Conservation (phyloP, 148 eudicot species). For the Rhododendron vialii region DNA sequence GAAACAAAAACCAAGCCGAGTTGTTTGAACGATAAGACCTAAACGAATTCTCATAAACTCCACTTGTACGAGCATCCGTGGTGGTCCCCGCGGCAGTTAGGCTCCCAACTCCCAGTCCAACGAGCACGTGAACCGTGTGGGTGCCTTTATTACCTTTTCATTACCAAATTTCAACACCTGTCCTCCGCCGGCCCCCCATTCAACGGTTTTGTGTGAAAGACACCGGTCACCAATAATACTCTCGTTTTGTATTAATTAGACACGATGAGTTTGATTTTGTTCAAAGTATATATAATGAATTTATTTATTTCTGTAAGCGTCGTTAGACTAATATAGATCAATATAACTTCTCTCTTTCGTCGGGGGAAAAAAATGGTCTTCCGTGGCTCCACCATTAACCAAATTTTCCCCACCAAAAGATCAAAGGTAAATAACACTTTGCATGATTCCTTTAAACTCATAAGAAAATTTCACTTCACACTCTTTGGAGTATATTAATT, state of each 20-base stretch:
- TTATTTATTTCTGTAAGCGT: no score
- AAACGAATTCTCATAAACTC: not conserved
- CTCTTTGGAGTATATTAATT: not conserved
- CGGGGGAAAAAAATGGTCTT: no score
- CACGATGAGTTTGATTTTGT: no score
- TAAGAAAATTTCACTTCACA: not conserved
- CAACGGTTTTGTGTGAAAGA: no score
- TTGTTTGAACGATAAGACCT: not conserved
- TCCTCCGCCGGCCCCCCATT: not conserved
- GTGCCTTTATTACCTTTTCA: not conserved
- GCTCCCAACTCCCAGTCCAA: not conserved
- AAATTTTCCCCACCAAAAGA: no score
- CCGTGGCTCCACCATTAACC: no score
- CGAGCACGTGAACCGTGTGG: constrained; percentile 9
- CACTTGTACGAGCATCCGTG: not conserved
- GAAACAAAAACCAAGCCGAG: not conserved
- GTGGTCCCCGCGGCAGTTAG: not conserved
- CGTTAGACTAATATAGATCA: no score
- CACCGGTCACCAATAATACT: no score
- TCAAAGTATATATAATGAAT: no score
- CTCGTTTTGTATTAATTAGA: no score
- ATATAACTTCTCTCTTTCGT: no score
- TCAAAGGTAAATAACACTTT: not conserved
- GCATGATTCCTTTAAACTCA: not conserved
- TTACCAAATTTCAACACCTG: not conserved